These are phyloP conservation scores for Erythrobasidium hasegawianum DNA, from an alignment of 1,284 basidiomycete species.

Conservation along the genomic window DNA sequence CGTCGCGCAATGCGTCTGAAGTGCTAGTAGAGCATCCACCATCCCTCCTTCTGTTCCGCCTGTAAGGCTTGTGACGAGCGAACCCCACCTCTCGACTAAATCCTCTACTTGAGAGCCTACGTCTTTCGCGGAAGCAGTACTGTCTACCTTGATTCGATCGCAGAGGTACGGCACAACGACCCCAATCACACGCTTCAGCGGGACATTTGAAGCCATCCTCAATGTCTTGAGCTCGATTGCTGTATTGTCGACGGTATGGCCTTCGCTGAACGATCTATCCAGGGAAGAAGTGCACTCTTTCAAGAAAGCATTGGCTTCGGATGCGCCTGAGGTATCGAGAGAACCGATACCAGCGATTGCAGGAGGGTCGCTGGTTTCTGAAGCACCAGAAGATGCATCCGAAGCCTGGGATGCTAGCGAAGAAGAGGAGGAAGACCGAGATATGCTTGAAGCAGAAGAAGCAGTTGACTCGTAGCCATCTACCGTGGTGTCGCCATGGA, in stretches of 20 bases:
- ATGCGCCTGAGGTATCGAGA: slow-evolving; percentile 26
- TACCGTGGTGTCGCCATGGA: slow-evolving; percentile 42
- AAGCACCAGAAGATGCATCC: slow-evolving; percentile 7
- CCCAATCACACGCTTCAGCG: slow-evolving; percentile 69
- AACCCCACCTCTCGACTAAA: slow-evolving; percentile 49
- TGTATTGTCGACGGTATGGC: slow-evolving; percentile 84
- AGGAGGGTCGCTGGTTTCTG: slow-evolving; percentile 35
- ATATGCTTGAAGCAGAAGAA: slow-evolving; percentile 44
- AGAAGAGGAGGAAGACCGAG: slow-evolving; percentile 41
- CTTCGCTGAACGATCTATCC: slow-evolving; percentile 83
- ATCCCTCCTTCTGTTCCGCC: slow-evolving; percentile 49
- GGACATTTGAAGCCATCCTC: slow-evolving; percentile 87
- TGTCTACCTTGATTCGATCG: slow-evolving; percentile 55
- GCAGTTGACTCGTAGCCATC: slow-evolving; percentile 45
- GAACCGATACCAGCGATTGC: slow-evolving; percentile 40
- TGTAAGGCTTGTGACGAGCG: slow-evolving; percentile 48
- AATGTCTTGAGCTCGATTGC: slow-evolving; percentile 88
- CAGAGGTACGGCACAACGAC: slow-evolving; percentile 71
- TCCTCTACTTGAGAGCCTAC: slow-evolving; percentile 42
- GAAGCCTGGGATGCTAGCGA: slow-evolving; percentile 38
- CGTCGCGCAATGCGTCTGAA: slow-evolving; percentile 46
- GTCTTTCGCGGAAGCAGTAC: slow-evolving; percentile 37
- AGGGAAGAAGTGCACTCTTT: slow-evolving; percentile 73
- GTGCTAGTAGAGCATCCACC: slow-evolving; percentile 45
- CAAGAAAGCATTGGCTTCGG: slow-evolving; percentile 54